Base-by-base conservation (phyloP, 2,329 filamentous ascomycete genomes). In the Didymella pinodella region DNA sequence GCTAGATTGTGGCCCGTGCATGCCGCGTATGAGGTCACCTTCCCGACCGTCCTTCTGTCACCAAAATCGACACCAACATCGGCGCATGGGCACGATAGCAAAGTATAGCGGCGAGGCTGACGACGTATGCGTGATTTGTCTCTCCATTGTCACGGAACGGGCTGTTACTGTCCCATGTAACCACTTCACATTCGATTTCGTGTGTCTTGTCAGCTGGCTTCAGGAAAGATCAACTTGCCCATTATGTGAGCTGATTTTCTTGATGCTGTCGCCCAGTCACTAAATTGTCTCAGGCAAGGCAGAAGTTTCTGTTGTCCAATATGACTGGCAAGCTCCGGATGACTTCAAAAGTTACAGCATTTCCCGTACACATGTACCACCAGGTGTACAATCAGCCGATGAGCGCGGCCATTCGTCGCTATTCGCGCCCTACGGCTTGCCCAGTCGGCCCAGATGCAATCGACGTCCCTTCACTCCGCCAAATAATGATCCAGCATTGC, bases 201-300 rank as follows among this genome's bases (percentile, higher is more conserved):
- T 92, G 12, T 98, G 93, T 75, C 84, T 97, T 6, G 79, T 89
- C 22, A 93, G 85, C 77, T 97, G 94, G 93, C 81, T 96, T 5
- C 84, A 92, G 66, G 82, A 90, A 63, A 85, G 86, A 10, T 82
- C 88, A 0, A 85, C 82, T 47, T 97, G 93, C 71, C 93, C 94
- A 18, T 82, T 97, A 51, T 98, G 93, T 85, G 88, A 81, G 88
- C 34, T 2, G 5, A 12, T n/a, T 16, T 16, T 10, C n/a, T n/a
- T 7, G 11, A 6, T 10, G 6, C 11, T n/a, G 22, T 28, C 10
- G 18, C 5, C 7, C 28, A 4, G 8, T 5, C 0, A 18, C 25
- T 47, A 18, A 58, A 14, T 3, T 2, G 0, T 11, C 2, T n/a
- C 14, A 84, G 83, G 83, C 68, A 85, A 86, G 67, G 74, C 79